Evolutionary conservation across 805 yeast genomes (phyloP), one percentile per base, ranked within the genome.

Genomic region (Cyberlindnera amylophila): DNA sequence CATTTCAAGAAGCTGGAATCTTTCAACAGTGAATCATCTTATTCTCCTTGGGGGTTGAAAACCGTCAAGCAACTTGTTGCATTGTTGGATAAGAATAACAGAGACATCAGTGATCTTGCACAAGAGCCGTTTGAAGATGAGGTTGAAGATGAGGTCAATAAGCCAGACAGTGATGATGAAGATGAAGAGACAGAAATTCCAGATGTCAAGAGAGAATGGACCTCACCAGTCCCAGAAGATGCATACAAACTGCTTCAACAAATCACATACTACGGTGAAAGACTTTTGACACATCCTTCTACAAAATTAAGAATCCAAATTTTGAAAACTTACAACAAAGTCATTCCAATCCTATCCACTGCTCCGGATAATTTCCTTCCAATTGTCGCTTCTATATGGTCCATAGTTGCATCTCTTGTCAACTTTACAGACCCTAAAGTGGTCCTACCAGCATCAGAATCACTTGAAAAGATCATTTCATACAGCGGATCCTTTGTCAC

Each of bases 271-370:
- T 86, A 88, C 57, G 82, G 91, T 6, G 84, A 86, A 41, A 66
- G 86, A 44, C 69, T 77, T 23, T 63, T 87, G 29, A 79, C 86
- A 2, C 93, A 86, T 52, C 75, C 77, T 2, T 82, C 95, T 0
- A 60, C 71, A 2, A 62, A 70, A 3, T 60, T 91, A 24, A 72
- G 77, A 33, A 57, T 74, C 3, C 81, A 78, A 45, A 71, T 88
- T 6, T 58, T 90, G 41, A 66, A 62, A 26, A 70, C 86, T 1
- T 57, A 75, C 15, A 52, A 60, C 6, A 59, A 64, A 14, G 61
- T 71, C 0, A 45, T 78, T 3, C 83, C 84, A 0, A 55, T 81
- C 19, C 59, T 85, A 17, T 74, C 86, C 0, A 70, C 84, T 0
- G 67, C 71, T 32, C 55, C 60, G 13, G 59, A 65, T 10, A 66